Evolutionary conservation across 2,329 filamentous ascomycete genomes (phyloP).

Genomic region (Fusarium nelsonii): DNA sequence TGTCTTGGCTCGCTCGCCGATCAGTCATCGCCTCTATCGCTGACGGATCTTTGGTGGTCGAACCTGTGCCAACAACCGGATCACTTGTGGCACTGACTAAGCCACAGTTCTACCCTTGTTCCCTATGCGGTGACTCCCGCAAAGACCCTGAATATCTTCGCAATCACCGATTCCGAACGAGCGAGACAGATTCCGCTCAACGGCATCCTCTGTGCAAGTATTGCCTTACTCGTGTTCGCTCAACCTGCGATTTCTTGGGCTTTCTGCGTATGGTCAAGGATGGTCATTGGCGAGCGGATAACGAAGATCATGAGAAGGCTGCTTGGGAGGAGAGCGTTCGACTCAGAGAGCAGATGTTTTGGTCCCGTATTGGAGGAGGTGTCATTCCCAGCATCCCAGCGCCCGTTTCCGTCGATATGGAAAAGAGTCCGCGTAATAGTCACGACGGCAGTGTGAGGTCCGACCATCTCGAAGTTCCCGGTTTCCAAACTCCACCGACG

Average conservation of each 20-base stretch:
- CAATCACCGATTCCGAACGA: slow-evolving; percentile 89
- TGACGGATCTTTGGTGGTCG: slow-evolving; percentile 88
- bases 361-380: slow-evolving; percentile 91
- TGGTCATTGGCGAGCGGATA: slow-evolving; percentile 88
- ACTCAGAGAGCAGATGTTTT: slow-evolving; percentile 95
- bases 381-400: slow-evolving; percentile 75
- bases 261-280: slow-evolving; percentile 93
- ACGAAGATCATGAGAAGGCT: slow-evolving; percentile 83
- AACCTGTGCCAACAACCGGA: slow-evolving; percentile 78
- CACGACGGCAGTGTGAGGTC: slow-evolving; percentile 48
- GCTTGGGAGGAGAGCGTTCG: slow-evolving; percentile 96
- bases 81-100: slow-evolving; percentile 63
- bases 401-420: slow-evolving; percentile 45
- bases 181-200: slow-evolving; percentile 86
- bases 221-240: slow-evolving; percentile 84
- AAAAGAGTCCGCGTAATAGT: slow-evolving; percentile 53
- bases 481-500: slow-evolving; percentile 42
- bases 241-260: slow-evolving; percentile 91
- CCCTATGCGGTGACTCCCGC: slow-evolving; percentile 87
- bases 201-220: slow-evolving; percentile 91
- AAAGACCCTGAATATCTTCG: slow-evolving; percentile 78
- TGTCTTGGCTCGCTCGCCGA: slow-evolving; percentile 93
- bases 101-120: slow-evolving; percentile 76
- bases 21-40: slow-evolving; percentile 86
- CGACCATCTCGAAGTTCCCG: slow-evolving; percentile 38